These are phyloP conservation scores for Rhizopogon salebrosus DNA, from an alignment of 768 basidiomycete genomes.

Conservation along the genomic window DNA sequence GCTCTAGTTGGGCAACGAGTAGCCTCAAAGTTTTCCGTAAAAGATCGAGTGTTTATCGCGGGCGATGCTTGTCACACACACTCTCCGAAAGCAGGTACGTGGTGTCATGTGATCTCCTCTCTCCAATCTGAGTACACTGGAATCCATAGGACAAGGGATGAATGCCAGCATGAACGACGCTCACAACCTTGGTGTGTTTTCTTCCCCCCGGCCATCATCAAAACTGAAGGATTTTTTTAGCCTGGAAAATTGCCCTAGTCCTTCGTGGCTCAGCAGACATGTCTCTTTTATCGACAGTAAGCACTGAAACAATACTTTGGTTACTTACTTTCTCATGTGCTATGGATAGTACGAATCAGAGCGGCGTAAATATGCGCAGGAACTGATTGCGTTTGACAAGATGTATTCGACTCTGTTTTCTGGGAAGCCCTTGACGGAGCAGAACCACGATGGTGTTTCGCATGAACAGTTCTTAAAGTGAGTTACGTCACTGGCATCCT, in stretches of 20 bases:
- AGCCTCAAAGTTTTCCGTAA: constrained; percentile 41
- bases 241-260: constrained; percentile 52
- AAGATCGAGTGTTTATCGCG: constrained; percentile 50
- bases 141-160: constrained; percentile 43
- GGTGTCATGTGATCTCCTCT: not conserved
- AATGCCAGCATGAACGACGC: constrained; percentile 51
- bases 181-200: constrained; percentile 41
- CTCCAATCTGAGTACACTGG: constrained; percentile 9
- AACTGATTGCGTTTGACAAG: constrained; percentile 51
- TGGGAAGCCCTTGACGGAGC: constrained; percentile 40
- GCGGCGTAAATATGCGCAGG: constrained; percentile 48
- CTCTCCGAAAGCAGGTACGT: constrained; percentile 36
- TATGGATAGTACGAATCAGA: constrained; percentile 45
- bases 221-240: constrained; percentile 14
- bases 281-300: constrained; percentile 41
- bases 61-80: constrained; percentile 51
- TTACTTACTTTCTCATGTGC: not conserved
- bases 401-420: constrained; percentile 48
- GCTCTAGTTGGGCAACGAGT: constrained; percentile 49
- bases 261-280: constrained; percentile 42
- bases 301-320: constrained; percentile 7
- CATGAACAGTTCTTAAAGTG: constrained; percentile 43
- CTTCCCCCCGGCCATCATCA: not conserved
- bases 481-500: constrained; percentile 2
- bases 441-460: constrained; percentile 31